These are phyloP conservation scores for Aphanoascus verrucosus DNA, from an alignment of 2,329 filamentous ascomycete species.

Conservation along the genomic window DNA sequence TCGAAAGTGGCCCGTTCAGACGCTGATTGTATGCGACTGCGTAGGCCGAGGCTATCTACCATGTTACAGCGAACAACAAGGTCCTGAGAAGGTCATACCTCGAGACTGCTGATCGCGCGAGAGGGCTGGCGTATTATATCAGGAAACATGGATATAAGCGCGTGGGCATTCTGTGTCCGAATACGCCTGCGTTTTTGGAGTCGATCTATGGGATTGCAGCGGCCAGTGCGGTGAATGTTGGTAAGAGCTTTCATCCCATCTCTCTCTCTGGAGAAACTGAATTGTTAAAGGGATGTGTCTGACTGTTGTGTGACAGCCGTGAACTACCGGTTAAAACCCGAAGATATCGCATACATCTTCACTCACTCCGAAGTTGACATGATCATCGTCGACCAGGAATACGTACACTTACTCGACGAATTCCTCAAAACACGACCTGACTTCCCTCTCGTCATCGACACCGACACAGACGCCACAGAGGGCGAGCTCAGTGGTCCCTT, in stretches of 20 bases:
- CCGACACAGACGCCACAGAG: slow-evolving; percentile 68
- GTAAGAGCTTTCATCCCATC: slow-evolving; percentile 22
- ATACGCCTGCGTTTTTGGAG: slow-evolving; percentile 91
- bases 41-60: slow-evolving; percentile 68
- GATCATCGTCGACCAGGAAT: slow-evolving; percentile 82
- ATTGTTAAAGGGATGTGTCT: background rate
- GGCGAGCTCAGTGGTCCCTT: slow-evolving; percentile 69
- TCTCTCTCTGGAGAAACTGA: background rate
- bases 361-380: slow-evolving; percentile 74
- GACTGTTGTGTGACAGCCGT: slow-evolving; percentile 35
- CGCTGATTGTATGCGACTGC: background rate
- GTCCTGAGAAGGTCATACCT: slow-evolving; percentile 65
- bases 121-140: slow-evolving; percentile 80
- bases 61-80: slow-evolving; percentile 67
- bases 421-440: slow-evolving; percentile 52
- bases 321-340: slow-evolving; percentile 65
- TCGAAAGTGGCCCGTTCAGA: background rate
- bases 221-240: slow-evolving; percentile 66
- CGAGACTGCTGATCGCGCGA: slow-evolving; percentile 73
- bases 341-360: slow-evolving; percentile 87
- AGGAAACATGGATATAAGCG: slow-evolving; percentile 60
- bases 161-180: slow-evolving; percentile 78
- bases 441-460: slow-evolving; percentile 66
- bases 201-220: slow-evolving; percentile 78
- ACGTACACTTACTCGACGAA: slow-evolving; percentile 54